A percentile compares a stretch with the other conserved stretches of the same genome.
Evolutionary conservation across 768 basidiomycete genomes (phyloP).

Genomic region (Leccinum disarticulatum): DNA sequence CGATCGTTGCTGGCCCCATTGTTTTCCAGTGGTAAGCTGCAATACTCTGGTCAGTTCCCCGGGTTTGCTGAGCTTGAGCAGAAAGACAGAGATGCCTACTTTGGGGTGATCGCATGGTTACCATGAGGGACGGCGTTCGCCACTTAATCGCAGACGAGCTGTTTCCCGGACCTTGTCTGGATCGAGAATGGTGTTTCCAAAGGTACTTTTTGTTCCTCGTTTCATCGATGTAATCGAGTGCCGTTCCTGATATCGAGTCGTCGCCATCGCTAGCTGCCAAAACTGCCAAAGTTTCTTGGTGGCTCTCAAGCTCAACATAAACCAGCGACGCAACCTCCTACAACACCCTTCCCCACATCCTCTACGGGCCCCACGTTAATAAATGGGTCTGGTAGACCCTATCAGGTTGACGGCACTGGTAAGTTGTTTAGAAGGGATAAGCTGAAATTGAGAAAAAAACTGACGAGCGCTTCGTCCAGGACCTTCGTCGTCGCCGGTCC

Average conservation of each 20-base stretch:
- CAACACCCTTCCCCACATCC: not conserved
- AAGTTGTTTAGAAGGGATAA: not conserved
- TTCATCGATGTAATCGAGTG: not conserved
- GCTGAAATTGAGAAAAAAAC: not conserved
- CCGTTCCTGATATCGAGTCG: not conserved
- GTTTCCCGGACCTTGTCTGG: not conserved
- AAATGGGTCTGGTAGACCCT: not conserved
- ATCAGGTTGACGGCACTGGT: not conserved
- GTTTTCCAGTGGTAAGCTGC: not conserved
- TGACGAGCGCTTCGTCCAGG: slow-evolving; percentile 1
- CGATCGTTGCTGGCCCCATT: not conserved
- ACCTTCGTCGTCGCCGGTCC: no score
- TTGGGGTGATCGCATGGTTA: not conserved
- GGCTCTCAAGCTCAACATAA: not conserved
- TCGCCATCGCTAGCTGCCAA: not conserved
- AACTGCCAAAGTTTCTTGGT: not conserved
- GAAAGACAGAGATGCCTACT: not conserved
- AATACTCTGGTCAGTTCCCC: not conserved
- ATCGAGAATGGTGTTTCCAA: not conserved
- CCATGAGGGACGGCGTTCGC: not conserved
- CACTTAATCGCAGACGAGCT: not conserved
- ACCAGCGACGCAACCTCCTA: not conserved
- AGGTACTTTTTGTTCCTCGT: not conserved
- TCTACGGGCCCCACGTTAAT: not conserved
- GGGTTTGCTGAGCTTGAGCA: not conserved